A percentile compares a stretch with the other conserved stretches of the same genome.
Conservation (phyloP, 2,329 filamentous ascomycete genomes). For the Neobulgaria alba region DNA sequence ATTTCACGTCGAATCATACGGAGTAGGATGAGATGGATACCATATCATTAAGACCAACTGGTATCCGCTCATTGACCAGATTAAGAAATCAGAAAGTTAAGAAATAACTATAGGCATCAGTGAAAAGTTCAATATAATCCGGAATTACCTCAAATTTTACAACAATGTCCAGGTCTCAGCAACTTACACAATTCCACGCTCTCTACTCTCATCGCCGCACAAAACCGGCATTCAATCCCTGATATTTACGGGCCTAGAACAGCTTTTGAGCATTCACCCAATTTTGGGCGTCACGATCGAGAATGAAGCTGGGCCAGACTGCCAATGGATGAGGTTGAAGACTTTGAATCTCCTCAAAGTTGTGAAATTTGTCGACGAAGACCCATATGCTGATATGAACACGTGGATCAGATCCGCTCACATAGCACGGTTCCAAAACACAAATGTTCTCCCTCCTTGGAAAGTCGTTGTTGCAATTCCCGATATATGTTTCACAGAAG, state of each 20-base stretch:
- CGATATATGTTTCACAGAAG: too few species aligned
- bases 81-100: too few species aligned
- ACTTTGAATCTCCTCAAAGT: constrained; percentile 10
- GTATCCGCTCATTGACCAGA: too few species aligned
- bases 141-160: constrained; percentile 18
- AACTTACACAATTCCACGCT: constrained; percentile 12
- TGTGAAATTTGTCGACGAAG: constrained; percentile 11
- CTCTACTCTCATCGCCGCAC: not conserved
- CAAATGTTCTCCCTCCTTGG: constrained; percentile 16
- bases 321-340: constrained; percentile 12
- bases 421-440: constrained; percentile 5
- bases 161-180: constrained; percentile 17
- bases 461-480: constrained; percentile 10
- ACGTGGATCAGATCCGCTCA: constrained; percentile 10
- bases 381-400: constrained; percentile 6
- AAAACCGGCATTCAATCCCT: constrained; percentile 4
- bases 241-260: constrained; percentile 9
- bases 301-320: constrained; percentile 8
- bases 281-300: constrained; percentile 14
- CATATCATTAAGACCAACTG: too few species aligned
- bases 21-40: too few species aligned
- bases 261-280: constrained; percentile 11
- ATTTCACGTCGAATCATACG: too few species aligned
- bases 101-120: too few species aligned
- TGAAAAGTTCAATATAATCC: constrained; percentile 12